These are phyloP conservation scores for Striga hermonthica DNA, from an alignment of 305 asterid species.

Conservation along the genomic window DNA sequence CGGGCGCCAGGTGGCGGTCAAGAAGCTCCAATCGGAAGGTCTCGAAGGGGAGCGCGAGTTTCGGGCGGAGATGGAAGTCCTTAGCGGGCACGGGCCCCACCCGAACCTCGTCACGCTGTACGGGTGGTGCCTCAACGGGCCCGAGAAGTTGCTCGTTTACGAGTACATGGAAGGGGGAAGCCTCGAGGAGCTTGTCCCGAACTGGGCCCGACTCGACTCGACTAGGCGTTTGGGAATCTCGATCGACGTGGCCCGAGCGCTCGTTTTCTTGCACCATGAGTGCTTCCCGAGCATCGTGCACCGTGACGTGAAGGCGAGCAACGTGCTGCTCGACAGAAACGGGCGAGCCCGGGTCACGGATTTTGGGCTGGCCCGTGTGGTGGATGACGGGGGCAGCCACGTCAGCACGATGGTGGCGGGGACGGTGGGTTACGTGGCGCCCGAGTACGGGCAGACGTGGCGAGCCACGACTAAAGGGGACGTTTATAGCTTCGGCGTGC, in stretches of 20 bases:
- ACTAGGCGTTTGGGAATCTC: constrained; percentile 59
- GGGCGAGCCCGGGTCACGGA: constrained; percentile 88
- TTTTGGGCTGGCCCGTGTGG: constrained; percentile 85
- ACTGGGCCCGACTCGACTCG: constrained; percentile 55
- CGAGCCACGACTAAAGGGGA: constrained; percentile 95
- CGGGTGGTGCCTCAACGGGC: constrained; percentile 87
- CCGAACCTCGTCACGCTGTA: constrained; percentile 83
- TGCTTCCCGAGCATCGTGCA: constrained; percentile 81
- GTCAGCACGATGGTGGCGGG: constrained; percentile 97
- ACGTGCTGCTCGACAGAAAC: constrained; percentile 72
- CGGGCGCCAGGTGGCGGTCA: constrained; percentile 81
- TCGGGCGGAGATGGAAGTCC: constrained; percentile 83
- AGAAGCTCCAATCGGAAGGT: constrained; percentile 77
- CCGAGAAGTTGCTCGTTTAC: constrained; percentile 77
- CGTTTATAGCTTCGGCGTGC: constrained; percentile 90
- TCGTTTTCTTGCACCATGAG: constrained; percentile 83
- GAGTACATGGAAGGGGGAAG: constrained; percentile 95
- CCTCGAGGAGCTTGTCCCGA: constrained; percentile 65
- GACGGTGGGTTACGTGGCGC: constrained; percentile 93
- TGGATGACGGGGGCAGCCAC: constrained; percentile 74
- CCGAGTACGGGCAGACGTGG: constrained; percentile 95
- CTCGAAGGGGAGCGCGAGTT: constrained; percentile 85
- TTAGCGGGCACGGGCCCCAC: constrained; percentile 89
- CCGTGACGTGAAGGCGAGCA: constrained; percentile 92
- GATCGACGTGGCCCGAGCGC: constrained; percentile 71